Evolutionary conservation across 306 rosid species (phyloP).

Genomic region (Alnus rubra): DNA sequence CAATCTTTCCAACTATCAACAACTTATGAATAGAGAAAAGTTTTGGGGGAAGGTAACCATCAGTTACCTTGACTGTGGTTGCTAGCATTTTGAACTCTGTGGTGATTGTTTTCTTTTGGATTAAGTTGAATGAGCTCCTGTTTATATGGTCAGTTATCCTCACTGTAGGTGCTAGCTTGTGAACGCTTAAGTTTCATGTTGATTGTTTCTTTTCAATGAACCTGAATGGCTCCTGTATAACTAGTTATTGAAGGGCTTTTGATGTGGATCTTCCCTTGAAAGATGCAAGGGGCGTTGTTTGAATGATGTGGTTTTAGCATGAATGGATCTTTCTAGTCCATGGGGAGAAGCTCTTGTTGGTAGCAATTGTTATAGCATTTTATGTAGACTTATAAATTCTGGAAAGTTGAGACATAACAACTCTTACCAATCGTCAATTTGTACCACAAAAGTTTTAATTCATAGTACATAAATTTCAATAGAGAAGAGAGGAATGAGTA

Average conservation of each 20-base stretch:
- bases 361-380: neutral
- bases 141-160: neutral
- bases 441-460: constrained; percentile 11
- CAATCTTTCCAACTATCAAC: neutral
- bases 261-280: neutral
- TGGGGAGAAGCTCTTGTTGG: constrained; percentile 1
- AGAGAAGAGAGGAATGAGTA: neutral
- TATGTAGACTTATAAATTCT: constrained; percentile 9
- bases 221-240: neutral
- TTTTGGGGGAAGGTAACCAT: neutral
- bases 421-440: constrained; percentile 18
- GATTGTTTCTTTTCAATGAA: neutral
- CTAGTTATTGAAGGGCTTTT: neutral
- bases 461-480: neutral
- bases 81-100: neutral
- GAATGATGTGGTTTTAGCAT: constrained; percentile 1
- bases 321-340: neutral
- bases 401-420: constrained; percentile 11
- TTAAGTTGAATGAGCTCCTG: neutral
- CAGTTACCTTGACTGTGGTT: neutral
- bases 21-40: neutral
- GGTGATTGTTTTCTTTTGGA: neutral
- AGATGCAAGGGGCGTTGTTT: neutral
- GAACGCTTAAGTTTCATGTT: neutral
- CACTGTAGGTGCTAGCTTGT: neutral